phyloP scores from a whole-genome alignment of 495 filamentous ascomycete genomes.

The Daldinia decipiens region DNA sequence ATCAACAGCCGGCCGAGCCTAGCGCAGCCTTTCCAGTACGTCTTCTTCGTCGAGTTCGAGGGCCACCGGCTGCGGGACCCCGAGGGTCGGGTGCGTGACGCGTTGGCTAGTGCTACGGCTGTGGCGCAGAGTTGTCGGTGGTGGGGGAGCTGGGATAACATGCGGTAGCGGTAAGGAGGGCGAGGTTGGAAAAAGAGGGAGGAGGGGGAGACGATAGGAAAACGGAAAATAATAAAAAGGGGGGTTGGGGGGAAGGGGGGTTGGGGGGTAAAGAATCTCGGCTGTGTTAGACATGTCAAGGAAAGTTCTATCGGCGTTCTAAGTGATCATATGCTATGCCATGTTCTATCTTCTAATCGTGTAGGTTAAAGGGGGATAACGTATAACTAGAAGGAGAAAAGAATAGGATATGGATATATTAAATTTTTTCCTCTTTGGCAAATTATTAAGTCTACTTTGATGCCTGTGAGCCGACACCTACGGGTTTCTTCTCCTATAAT shows the following conservation, averaged over 20 bases:
- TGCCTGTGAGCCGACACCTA: too few relatives aligned
- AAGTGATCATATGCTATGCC: background rate
- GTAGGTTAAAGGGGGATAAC: background rate
- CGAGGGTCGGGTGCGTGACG: slow-evolving; percentile 61
- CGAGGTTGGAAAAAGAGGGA: background rate
- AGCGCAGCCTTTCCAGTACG: slow-evolving; percentile 81
- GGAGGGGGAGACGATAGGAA: background rate
- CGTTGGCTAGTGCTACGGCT: slow-evolving; percentile 55
- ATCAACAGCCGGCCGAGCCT: slow-evolving; percentile 88
- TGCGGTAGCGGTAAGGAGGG: slow-evolving; percentile 46
- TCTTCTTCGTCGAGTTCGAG: slow-evolving; percentile 93
- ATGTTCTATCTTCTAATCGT: background rate
- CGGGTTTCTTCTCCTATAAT: too few relatives aligned
- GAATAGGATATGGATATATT: background rate
- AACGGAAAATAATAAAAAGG: background rate
- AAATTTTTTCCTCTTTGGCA: background rate
- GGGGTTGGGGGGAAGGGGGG: background rate
- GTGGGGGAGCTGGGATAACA: slow-evolving; percentile 65
- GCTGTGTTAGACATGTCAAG: background rate
- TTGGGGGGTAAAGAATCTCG: background rate
- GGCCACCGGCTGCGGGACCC: slow-evolving; percentile 62
- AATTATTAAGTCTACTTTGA: too few relatives aligned
- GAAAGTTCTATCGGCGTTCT: background rate
- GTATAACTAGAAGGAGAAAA: slow-evolving; percentile 8
- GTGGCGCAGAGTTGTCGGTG: slow-evolving; percentile 60